Evolutionary conservation across 768 basidiomycete genomes (phyloP).

Genomic region (Punctularia strigosozonata): DNA sequence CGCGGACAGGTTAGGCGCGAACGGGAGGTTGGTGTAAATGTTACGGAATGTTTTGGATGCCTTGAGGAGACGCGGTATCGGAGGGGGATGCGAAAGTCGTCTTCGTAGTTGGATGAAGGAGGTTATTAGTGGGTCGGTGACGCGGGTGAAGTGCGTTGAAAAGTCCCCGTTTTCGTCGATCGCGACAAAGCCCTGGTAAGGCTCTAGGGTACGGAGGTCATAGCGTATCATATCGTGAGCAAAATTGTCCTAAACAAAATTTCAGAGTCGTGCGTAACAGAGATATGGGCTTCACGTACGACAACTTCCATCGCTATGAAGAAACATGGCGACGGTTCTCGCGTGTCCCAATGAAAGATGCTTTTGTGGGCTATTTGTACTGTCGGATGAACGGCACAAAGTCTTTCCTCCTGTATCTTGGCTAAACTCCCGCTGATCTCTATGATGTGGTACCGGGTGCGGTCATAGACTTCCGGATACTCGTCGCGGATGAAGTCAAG

Average conservation of each 20-base stretch:
- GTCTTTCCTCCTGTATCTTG: constrained; percentile 52
- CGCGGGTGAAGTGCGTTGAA: constrained; percentile 66
- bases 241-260: constrained; percentile 70
- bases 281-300: constrained; percentile 34
- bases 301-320: constrained; percentile 93
- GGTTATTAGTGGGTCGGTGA: constrained; percentile 75
- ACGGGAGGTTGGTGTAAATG: constrained; percentile 62
- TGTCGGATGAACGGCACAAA: constrained; percentile 52
- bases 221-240: constrained; percentile 94
- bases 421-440: constrained; percentile 84
- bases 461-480: constrained; percentile 87
- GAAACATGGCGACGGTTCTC: constrained; percentile 77
- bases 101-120: constrained; percentile 66
- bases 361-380: constrained; percentile 65
- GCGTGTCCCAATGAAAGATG: constrained; percentile 74
- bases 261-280: not conserved
- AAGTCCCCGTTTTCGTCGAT: constrained; percentile 78
- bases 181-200: constrained; percentile 75
- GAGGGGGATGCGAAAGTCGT: constrained; percentile 43
- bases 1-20: constrained; percentile 78
- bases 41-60: constrained; percentile 46
- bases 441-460: constrained; percentile 87
- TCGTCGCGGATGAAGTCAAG: constrained; percentile 66
- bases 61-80: constrained; percentile 44
- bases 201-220: constrained; percentile 64